phyloP scores from a whole-genome alignment of 78 protist species.

The Dictyostelium intermedium region DNA sequence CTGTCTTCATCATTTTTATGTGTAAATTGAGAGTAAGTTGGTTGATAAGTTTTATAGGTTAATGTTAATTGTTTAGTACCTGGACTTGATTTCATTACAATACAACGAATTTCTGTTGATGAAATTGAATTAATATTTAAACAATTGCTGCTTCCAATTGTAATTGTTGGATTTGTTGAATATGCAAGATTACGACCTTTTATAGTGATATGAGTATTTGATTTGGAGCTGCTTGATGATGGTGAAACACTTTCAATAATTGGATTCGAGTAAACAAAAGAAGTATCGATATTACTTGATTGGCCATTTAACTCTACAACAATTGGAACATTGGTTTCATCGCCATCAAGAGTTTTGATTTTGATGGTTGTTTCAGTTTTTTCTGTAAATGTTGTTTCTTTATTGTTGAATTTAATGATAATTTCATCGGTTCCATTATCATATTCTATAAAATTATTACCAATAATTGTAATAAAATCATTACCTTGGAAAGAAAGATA shows the following conservation, averaged over 20 bases:
- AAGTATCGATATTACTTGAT: neutral
- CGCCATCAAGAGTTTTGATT: neutral
- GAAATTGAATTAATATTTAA: neutral
- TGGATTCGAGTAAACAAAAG: neutral
- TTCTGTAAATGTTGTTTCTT: neutral
- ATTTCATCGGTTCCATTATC: neutral
- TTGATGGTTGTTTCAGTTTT: neutral
- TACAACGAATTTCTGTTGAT: neutral
- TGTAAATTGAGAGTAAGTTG: neutral
- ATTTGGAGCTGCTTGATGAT: neutral
- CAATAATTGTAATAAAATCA: neutral
- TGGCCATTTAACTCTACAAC: neutral
- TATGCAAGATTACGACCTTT: neutral
- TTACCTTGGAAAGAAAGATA: constrained; percentile 4
- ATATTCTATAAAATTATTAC: constrained; percentile 15
- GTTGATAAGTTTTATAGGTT: neutral
- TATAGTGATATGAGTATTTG: neutral
- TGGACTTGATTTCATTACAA: neutral
- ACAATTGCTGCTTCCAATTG: neutral
- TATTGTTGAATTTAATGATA: neutral
- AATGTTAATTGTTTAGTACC: neutral
- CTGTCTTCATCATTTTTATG: neutral
- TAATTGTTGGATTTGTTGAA: neutral
- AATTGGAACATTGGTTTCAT: neutral
- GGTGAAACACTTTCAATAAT: neutral